A percentile compares a stretch with the other conserved stretches of the same genome.
phyloP scores from a whole-genome alignment of 2,329 filamentous ascomycete species.

The Alternaria atra region DNA sequence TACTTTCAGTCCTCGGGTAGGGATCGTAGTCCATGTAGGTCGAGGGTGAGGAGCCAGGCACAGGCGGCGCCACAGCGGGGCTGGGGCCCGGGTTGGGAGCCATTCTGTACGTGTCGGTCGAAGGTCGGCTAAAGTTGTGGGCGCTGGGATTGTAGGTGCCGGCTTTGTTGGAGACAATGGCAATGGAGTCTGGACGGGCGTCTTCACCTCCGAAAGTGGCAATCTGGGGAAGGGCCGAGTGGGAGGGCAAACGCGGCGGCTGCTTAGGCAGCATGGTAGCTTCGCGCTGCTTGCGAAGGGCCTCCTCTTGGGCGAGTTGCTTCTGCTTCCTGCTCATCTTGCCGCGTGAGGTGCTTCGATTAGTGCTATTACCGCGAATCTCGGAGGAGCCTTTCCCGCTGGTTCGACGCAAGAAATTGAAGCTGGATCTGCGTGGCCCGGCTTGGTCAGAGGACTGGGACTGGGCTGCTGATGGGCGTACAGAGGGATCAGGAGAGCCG shows the following conservation, averaged over 20 bases:
- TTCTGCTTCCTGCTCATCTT: slow-evolving; percentile 67
- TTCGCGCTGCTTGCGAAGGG: slow-evolving; percentile 64
- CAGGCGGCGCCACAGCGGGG: slow-evolving; percentile 57
- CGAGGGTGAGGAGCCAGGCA: slow-evolving; percentile 55
- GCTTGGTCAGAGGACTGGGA: slow-evolving; percentile 26
- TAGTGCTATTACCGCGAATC: slow-evolving; percentile 25
- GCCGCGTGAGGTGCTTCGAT: slow-evolving; percentile 42
- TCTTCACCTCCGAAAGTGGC: slow-evolving; percentile 71
- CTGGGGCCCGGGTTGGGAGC: slow-evolving; percentile 44
- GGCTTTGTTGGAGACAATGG: slow-evolving; percentile 69
- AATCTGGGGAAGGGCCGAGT: slow-evolving; percentile 59
- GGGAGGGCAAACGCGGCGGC: slow-evolving; percentile 66
- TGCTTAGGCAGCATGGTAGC: slow-evolving; percentile 64
- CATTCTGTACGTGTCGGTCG: slow-evolving; percentile 46
- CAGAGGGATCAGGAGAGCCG: slow-evolving; percentile 41
- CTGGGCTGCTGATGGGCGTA: slow-evolving; percentile 23
- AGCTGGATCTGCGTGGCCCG: slow-evolving; percentile 41
- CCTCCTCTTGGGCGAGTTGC: slow-evolving; percentile 60
- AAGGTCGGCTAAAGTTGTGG: slow-evolving; percentile 50
- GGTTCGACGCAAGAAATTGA: slow-evolving; percentile 50
- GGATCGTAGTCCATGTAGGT: slow-evolving; percentile 72
- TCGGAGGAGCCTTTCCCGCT: slow-evolving; percentile 38
- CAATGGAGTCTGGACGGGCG: slow-evolving; percentile 67
- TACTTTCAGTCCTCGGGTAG: slow-evolving; percentile 87
- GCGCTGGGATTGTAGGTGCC: slow-evolving; percentile 38